These are phyloP conservation scores for Suillus weaverae DNA, from an alignment of 768 basidiomycete species.

Conservation along the genomic window DNA sequence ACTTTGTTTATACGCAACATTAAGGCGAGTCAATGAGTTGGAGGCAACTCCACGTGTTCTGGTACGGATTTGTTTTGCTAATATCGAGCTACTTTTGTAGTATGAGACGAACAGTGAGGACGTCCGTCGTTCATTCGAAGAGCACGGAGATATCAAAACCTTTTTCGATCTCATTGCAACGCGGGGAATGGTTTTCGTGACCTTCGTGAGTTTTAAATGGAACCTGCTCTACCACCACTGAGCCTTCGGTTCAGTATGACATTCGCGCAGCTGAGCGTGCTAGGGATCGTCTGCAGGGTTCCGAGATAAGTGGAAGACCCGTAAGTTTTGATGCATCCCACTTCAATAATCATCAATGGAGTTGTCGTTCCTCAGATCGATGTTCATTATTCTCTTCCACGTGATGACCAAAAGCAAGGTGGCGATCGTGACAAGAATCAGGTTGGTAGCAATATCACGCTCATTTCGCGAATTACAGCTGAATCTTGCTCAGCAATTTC, in stretches of 20 bases:
- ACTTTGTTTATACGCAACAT: conserved; percentile 98
- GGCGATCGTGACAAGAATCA: conserved; percentile 77
- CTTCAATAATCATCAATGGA: conserved; percentile 10
- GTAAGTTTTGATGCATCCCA: conserved; percentile 51
- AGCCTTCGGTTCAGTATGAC: conserved; percentile 67
- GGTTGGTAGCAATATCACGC: conserved; percentile 41
- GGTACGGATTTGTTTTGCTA: conserved; percentile 14
- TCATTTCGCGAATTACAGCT: conserved; percentile 3
- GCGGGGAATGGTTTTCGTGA: conserved; percentile 98
- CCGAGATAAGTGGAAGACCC: conserved; percentile 82
- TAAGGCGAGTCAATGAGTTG: conserved; percentile 68
- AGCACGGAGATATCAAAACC: conserved; percentile 93
- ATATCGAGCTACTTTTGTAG: conserved; percentile 39
- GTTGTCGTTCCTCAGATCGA: conserved; percentile 68
- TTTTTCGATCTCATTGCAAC: conserved; percentile 95
- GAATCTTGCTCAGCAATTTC: conserved; percentile 52
- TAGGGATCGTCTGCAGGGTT: conserved; percentile 86
- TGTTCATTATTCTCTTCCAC: conserved; percentile 95
- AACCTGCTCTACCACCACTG: conserved; percentile 8
- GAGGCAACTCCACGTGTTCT: conserved; percentile 8
- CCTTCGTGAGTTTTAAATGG: conserved; percentile 72
- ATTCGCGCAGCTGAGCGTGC: conserved; percentile 91
- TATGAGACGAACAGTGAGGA: conserved; percentile 88
- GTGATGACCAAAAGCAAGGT: conserved; percentile 76
- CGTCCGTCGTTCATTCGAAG: conserved; percentile 84